Evolutionary conservation across 148 eudicot species (phyloP).

Genomic region (Dysphania ambrosioides): DNA sequence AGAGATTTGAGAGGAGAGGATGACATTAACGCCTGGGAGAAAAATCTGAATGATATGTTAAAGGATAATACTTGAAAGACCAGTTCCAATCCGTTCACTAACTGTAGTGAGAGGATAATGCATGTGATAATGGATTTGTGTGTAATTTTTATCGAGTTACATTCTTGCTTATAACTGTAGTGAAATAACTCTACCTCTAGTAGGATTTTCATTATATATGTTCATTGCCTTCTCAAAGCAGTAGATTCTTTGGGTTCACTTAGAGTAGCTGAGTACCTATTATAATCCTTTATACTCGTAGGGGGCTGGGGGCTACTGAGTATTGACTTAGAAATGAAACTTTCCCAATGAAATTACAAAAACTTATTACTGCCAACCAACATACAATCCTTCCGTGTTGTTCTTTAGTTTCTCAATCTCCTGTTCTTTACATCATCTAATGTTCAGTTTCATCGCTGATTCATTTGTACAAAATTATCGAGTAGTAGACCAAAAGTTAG

Average conservation of each 20-base stretch:
- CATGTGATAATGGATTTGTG: not conserved
- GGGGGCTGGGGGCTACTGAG: too few relatives aligned
- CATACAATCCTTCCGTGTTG: too few relatives aligned
- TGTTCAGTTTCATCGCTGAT: not conserved
- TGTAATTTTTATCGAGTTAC: not conserved
- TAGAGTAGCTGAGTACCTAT: too few relatives aligned
- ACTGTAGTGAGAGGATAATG: not conserved
- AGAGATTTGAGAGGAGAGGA: constrained; percentile 7
- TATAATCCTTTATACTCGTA: too few relatives aligned
- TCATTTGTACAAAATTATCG: too few relatives aligned
- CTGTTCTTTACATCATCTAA: not conserved
- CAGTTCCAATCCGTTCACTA: not conserved
- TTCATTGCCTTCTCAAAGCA: not conserved
- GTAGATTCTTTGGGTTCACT: too few relatives aligned
- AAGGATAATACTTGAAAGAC: not conserved
- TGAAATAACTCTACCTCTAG: not conserved
- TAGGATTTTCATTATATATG: too few relatives aligned
- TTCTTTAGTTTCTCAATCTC: not conserved
- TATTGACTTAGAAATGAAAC: too few relatives aligned
- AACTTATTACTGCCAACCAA: too few relatives aligned
- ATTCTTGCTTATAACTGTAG: not conserved
- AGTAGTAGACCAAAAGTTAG: constrained; percentile 7
- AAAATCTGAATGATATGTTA: not conserved
- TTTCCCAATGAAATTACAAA: too few relatives aligned
- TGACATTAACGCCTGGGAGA: constrained; percentile 16